Evolutionary conservation across 805 yeast species (phyloP).

Genomic region (Ogataea parapolymorpha): DNA sequence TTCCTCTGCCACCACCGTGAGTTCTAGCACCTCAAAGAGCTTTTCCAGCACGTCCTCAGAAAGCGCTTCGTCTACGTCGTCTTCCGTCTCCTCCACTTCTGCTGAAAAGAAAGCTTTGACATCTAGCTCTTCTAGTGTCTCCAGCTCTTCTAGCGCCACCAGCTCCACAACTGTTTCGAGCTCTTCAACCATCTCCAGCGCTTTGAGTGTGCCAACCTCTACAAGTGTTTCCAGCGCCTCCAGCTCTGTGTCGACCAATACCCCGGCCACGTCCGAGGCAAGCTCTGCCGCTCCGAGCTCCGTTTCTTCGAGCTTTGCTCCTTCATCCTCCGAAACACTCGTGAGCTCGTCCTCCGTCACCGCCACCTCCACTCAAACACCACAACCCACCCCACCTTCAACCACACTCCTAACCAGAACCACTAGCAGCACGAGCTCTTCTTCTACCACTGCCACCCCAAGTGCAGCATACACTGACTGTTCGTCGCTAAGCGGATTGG

Average conservation of each 20-base stretch:
- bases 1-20: conserved; percentile 4
- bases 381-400: background rate
- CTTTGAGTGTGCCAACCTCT: background rate
- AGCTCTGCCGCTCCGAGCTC: background rate
- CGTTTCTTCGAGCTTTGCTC: background rate
- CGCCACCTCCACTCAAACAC: background rate
- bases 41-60: conserved; percentile 4
- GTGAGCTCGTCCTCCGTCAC: background rate
- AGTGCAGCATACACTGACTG: conserved; percentile 31
- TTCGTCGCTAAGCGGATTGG: conserved; percentile 36
- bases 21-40: background rate
- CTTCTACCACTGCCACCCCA: conserved; percentile 11
- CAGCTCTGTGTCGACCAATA: background rate
- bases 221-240: background rate
- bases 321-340: too few species aligned
- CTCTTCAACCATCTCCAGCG: background rate
- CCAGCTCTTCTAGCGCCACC: conserved; percentile 6
- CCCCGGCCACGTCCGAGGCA: background rate
- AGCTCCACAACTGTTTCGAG: too few species aligned
- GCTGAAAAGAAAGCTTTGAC: conserved; percentile 10
- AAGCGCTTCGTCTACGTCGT: background rate
- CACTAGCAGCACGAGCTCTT: conserved; percentile 5
- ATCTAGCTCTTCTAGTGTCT: conserved; percentile 4
- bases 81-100: conserved; percentile 15
- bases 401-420: conserved; percentile 13